Percentiles rank a stretch among this genome's conserved stretches.
These are phyloP conservation scores for Hypoxylon lenormandii DNA, from an alignment of 495 filamentous ascomycete species.

Conservation along the genomic window DNA sequence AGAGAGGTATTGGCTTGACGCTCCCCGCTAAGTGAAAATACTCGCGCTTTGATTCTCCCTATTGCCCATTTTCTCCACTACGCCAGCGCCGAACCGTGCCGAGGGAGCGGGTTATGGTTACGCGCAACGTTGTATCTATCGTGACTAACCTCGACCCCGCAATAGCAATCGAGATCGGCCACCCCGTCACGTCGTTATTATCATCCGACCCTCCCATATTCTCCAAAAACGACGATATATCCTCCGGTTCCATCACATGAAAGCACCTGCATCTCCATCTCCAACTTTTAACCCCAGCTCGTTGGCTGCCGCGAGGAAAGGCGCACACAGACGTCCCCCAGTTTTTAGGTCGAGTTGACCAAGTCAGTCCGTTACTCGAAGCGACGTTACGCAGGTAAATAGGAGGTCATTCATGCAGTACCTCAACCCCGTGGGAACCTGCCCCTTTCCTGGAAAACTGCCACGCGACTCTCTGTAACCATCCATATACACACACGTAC, in stretches of 20 bases:
- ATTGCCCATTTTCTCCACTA: constrained; percentile 20
- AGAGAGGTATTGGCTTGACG: neutral
- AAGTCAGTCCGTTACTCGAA: neutral
- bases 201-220: constrained; percentile 13
- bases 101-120: neutral
- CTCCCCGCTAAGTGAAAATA: neutral
- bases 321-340: constrained; percentile 7
- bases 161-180: constrained; percentile 34
- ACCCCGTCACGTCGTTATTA: constrained; percentile 9
- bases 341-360: constrained; percentile 7
- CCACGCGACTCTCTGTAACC: neutral
- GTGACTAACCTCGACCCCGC: constrained; percentile 37
- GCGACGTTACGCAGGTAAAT: constrained; percentile 30
- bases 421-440: neutral
- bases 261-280: neutral
- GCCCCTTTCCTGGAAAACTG: neutral
- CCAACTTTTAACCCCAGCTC: neutral
- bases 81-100: constrained; percentile 18
- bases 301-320: constrained; percentile 14
- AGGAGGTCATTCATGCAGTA: constrained; percentile 15
- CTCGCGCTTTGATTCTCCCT: constrained; percentile 3
- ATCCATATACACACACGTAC: neutral
- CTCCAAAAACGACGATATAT: constrained; percentile 26
- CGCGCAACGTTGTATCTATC: constrained; percentile 8
- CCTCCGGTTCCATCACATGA: constrained; percentile 19